phyloP scores from a whole-genome alignment of 441 rosid species.

The Croton laevigatus region DNA sequence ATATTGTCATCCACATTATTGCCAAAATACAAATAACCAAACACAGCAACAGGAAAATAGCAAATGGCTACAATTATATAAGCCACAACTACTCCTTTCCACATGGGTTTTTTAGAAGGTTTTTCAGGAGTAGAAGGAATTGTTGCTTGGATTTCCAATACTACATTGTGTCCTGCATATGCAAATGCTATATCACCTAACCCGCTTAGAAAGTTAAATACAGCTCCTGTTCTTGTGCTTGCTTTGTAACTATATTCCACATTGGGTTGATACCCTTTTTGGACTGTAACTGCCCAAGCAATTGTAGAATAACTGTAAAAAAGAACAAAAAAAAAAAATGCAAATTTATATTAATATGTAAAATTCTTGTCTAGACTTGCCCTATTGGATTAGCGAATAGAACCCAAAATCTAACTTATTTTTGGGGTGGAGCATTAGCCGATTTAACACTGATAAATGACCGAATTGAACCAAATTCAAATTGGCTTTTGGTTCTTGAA shows the following conservation, averaged over 20 bases:
- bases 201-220: conserved; percentile 59
- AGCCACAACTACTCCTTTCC: conserved; percentile 73
- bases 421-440: too few species aligned
- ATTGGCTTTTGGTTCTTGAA: too few species aligned
- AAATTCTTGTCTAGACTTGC: too few species aligned
- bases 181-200: conserved; percentile 81
- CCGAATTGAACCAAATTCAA: too few species aligned
- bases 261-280: conserved; percentile 43
- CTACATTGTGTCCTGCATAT: conserved; percentile 81
- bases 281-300: conserved; percentile 54
- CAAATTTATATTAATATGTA: neutral
- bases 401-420: too few species aligned
- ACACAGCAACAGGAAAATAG: conserved; percentile 71
- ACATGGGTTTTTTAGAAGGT: conserved; percentile 78
- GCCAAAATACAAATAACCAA: conserved; percentile 58
- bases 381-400: too few species aligned
- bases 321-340: too few species aligned
- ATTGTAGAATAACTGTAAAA: conserved; percentile 64
- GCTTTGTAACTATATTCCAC: conserved; percentile 59
- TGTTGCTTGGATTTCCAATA: conserved; percentile 85
- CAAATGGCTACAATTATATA: conserved; percentile 65
- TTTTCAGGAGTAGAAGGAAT: conserved; percentile 77
- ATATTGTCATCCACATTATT: conserved; percentile 64
- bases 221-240: conserved; percentile 28
- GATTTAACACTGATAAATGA: too few species aligned